Evolutionary conservation across 2,329 filamentous ascomycete species (phyloP).

Genomic region (Beauveria australis): DNA sequence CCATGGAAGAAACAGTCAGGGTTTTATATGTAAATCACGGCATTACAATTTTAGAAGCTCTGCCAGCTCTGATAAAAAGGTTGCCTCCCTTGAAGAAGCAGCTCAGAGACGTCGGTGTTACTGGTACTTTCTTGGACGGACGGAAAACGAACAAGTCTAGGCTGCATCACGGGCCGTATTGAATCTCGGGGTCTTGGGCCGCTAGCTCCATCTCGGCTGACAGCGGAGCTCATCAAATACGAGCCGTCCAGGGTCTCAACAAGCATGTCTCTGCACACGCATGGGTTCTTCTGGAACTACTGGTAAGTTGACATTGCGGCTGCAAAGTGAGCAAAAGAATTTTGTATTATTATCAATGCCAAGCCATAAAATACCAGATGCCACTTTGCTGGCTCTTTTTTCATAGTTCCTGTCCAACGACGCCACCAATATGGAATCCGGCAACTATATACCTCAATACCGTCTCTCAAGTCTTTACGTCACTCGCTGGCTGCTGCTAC

Average conservation of each 20-base stretch:
- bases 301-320: background rate
- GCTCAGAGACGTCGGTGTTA: background rate
- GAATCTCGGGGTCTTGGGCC: background rate
- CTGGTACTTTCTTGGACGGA: background rate
- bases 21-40: background rate
- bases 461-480: too few relatives aligned
- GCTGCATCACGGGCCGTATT: background rate
- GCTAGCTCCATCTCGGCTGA: background rate
- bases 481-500: too few relatives aligned
- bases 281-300: background rate
- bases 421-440: background rate
- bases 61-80: background rate
- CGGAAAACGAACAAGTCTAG: background rate
- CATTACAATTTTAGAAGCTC: background rate
- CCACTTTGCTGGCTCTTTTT: background rate
- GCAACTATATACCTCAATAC: background rate
- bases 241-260: background rate
- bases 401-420: fast-evolving
- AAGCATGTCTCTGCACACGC: background rate
- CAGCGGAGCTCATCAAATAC: slow-evolving; percentile 3
- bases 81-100: background rate
- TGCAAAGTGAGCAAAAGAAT: background rate
- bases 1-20: background rate
- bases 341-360: background rate
- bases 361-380: background rate